These are phyloP conservation scores for Anisodus tanguticus DNA, from an alignment of 257 asterid genomes.

Conservation along the genomic window DNA sequence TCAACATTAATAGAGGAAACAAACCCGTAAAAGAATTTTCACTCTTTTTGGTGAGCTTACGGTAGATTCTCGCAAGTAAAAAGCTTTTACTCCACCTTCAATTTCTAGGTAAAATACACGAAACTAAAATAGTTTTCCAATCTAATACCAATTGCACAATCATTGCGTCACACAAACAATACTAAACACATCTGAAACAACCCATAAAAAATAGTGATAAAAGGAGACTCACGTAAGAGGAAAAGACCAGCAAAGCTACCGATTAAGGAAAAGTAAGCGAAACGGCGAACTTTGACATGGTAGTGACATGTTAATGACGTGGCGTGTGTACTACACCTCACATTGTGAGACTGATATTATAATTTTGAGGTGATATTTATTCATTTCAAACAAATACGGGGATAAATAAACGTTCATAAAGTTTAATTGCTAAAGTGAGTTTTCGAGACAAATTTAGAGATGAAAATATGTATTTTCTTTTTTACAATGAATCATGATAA, in stretches of 20 bases:
- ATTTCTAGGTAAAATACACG: not conserved
- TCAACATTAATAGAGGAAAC: not conserved
- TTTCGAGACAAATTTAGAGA: too few relatives aligned
- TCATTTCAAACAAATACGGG: too few relatives aligned
- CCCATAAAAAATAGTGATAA: too few relatives aligned
- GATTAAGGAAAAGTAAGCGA: conserved; percentile 64
- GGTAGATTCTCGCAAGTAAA: not conserved
- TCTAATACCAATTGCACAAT: conserved; percentile 8
- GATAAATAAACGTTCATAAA: too few relatives aligned
- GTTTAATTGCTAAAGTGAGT: too few relatives aligned
- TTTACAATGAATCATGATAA: too few relatives aligned
- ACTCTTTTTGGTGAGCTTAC: not conserved
- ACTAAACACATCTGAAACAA: not conserved
- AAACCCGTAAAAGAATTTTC: not conserved
- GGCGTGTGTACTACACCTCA: too few relatives aligned
- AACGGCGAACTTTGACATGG: conserved; percentile 46
- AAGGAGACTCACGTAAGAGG: conserved; percentile 57
- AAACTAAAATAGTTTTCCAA: not conserved
- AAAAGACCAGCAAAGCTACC: conserved; percentile 77
- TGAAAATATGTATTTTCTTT: too few relatives aligned
- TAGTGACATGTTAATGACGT: too few relatives aligned
- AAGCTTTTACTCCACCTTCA: not conserved
- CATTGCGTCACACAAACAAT: not conserved
- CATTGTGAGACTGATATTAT: too few relatives aligned
- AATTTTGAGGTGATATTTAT: too few relatives aligned